These are phyloP conservation scores for Stephanodiscus minutulus DNA, from an alignment of 108 stramenopile species.

Conservation along the genomic window DNA sequence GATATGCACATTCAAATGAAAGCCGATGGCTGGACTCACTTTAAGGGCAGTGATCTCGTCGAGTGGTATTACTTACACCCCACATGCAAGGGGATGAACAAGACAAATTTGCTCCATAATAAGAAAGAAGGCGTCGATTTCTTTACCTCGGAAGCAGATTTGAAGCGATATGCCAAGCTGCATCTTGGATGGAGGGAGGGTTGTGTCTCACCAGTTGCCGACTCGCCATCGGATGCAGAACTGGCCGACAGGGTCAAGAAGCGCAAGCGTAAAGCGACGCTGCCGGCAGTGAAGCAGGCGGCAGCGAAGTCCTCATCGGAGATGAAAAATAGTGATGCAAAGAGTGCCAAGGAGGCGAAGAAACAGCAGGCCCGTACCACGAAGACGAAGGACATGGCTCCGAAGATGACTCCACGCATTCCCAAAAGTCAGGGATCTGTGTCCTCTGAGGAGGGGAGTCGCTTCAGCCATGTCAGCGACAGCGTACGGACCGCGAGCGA, in stretches of 20 bases:
- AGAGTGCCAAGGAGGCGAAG: background rate
- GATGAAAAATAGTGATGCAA: background rate
- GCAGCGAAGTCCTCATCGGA: too few relatives aligned
- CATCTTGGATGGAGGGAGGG: constrained; percentile 24
- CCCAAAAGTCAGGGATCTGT: too few relatives aligned
- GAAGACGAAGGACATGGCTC: too few relatives aligned
- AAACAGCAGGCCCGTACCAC: too few relatives aligned
- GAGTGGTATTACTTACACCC: constrained; percentile 30
- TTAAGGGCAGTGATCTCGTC: constrained; percentile 13
- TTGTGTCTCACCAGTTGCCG: background rate
- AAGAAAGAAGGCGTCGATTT: constrained; percentile 24
- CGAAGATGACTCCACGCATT: too few relatives aligned
- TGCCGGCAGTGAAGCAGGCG: background rate
- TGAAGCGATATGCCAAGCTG: constrained; percentile 28
- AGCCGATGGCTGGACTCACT: constrained; percentile 22
- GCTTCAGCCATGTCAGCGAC: too few relatives aligned
- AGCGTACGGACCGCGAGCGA: background rate
- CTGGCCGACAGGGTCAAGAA: constrained; percentile 22
- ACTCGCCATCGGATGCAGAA: background rate
- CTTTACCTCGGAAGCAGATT: constrained; percentile 24
- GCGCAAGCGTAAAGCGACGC: background rate
- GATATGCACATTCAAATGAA: constrained; percentile 26
- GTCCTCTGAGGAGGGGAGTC: too few relatives aligned
- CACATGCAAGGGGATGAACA: constrained; percentile 1
- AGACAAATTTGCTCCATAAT: constrained; percentile 7